Evolutionary conservation across 257 asterid genomes (phyloP).

Genomic region (Solanum pimpinellifolium): DNA sequence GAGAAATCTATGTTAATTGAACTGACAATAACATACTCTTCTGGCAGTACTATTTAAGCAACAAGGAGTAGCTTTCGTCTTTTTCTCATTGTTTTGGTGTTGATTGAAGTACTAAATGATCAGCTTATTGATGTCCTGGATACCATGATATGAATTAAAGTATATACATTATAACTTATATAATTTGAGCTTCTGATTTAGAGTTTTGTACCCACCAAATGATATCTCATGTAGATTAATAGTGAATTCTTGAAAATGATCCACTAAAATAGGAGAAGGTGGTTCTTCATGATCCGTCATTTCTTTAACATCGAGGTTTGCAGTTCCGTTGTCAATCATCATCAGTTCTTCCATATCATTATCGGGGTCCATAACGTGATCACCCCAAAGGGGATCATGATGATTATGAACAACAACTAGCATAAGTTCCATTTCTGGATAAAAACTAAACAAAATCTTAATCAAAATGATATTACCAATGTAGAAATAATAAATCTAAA

Average conservation of each 20-base stretch:
- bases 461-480: too few species aligned
- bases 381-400: background rate
- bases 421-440: background rate
- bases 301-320: background rate
- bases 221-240: background rate
- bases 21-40: conserved; percentile 4
- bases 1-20: background rate
- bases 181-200: background rate
- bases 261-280: background rate
- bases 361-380: background rate
- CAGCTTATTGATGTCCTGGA: conserved; percentile 34
- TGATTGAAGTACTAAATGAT: conserved; percentile 24
- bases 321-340: background rate
- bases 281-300: background rate
- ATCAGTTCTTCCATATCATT: background rate
- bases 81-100: conserved; percentile 26
- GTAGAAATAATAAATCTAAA: too few species aligned
- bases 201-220: background rate
- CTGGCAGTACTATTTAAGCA: conserved; percentile 15
- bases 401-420: background rate
- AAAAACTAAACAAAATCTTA: too few species aligned
- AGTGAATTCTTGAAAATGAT: background rate
- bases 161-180: background rate
- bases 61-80: conserved; percentile 41
- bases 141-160: background rate